phyloP scores from a whole-genome alignment of 495 filamentous ascomycete genomes.

The Xylaria sp. region DNA sequence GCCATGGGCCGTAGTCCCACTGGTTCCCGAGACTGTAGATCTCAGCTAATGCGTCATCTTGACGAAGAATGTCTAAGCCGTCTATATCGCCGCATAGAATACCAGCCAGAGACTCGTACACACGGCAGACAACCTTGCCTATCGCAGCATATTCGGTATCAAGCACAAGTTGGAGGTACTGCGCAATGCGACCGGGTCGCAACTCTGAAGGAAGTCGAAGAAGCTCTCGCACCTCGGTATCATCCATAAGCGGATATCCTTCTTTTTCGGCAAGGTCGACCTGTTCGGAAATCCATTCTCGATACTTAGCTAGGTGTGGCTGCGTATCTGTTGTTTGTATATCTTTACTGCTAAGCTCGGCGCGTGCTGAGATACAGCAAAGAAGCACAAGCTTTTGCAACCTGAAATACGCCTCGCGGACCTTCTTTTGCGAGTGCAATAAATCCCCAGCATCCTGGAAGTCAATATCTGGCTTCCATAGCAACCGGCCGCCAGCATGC shows the following conservation, averaged over 20 bases:
- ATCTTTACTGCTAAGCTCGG: not conserved
- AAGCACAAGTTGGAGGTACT: constrained; percentile 23
- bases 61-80: constrained; percentile 38
- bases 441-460: constrained; percentile 21
- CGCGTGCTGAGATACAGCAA: not conserved
- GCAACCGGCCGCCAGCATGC: constrained; percentile 19
- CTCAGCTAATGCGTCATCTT: constrained; percentile 33
- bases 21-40: constrained; percentile 37
- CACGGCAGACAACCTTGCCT: constrained; percentile 29
- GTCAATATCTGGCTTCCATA: constrained; percentile 32
- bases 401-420: not conserved
- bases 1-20: constrained; percentile 11
- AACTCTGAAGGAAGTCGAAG: constrained; percentile 7
- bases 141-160: constrained; percentile 14
- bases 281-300: constrained; percentile 35
- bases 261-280: constrained; percentile 11
- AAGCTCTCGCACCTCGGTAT: constrained; percentile 12
- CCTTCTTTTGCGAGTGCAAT: not conserved
- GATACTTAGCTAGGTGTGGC: constrained; percentile 35
- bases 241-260: constrained; percentile 24
- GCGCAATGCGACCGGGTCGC: constrained; percentile 22
- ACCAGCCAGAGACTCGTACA: constrained; percentile 29
- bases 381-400: constrained; percentile 7
- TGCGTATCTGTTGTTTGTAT: not conserved
- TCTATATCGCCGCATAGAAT: constrained; percentile 37